Conservation (phyloP, 2,329 filamentous ascomycete genomes). For the Amylocarpus encephaloides region DNA sequence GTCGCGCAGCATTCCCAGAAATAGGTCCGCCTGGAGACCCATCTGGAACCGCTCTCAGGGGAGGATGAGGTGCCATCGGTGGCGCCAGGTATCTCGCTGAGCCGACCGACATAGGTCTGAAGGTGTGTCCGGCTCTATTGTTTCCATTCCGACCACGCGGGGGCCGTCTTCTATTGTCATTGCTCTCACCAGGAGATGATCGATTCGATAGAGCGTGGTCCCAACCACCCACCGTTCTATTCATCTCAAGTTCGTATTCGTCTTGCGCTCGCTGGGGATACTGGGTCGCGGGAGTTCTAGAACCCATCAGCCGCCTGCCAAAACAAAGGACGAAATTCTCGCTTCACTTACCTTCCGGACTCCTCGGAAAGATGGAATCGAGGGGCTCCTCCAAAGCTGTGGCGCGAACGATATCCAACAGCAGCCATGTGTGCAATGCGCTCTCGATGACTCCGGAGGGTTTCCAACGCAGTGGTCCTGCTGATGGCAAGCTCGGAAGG, state of each 20-base stretch:
- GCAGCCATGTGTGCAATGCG: conserved; percentile 4
- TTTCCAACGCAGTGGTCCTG: conserved; percentile 10
- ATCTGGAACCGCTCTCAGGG: background rate
- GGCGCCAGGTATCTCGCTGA: conserved; percentile 17
- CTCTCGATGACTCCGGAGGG: conserved; percentile 9
- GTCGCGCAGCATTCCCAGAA: background rate
- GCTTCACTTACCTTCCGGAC: conserved; percentile 1
- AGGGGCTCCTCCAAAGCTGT: background rate
- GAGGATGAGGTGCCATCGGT: conserved; percentile 4
- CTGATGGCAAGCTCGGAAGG: conserved; percentile 39
- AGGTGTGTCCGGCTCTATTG: conserved; percentile 14
- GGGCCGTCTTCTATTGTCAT: conserved; percentile 21
- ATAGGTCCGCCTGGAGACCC: background rate
- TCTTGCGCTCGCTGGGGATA: conserved; percentile 5
- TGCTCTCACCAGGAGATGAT: conserved; percentile 14
- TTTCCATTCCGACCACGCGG: conserved; percentile 19
- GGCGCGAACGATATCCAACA: background rate
- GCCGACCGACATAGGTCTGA: conserved; percentile 21
- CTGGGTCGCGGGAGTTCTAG: background rate
- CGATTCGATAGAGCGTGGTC: conserved; percentile 10
- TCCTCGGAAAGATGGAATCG: conserved; percentile 2
- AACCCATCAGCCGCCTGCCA: background rate
- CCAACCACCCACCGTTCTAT: conserved; percentile 10
- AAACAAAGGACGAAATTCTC: background rate
- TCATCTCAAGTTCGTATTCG: conserved; percentile 10